phyloP scores from a whole-genome alignment of 148 eudicot genomes.

The Rhododendron griersonianum region DNA sequence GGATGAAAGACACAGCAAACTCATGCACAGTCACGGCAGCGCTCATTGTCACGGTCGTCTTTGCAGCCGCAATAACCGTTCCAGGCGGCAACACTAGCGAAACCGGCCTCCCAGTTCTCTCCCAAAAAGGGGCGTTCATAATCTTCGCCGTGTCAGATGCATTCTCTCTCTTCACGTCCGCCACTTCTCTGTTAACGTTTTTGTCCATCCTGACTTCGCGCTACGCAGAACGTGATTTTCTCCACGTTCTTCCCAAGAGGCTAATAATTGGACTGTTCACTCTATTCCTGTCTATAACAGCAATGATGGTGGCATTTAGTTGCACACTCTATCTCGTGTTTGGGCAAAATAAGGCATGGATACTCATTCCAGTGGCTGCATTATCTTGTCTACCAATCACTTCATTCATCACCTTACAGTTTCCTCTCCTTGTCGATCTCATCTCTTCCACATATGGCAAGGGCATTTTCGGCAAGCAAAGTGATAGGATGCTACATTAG shows the following conservation, averaged over 20 bases:
- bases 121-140: background rate
- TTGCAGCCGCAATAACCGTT: background rate
- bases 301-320: background rate
- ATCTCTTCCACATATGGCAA: background rate
- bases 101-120: background rate
- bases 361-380: background rate
- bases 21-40: background rate
- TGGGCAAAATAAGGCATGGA: background rate
- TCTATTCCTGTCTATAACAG: background rate
- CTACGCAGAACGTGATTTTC: background rate
- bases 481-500: background rate
- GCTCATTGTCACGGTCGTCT: background rate
- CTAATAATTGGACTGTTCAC: background rate
- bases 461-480: background rate
- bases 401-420: background rate
- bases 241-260: background rate
- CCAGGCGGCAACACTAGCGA: background rate
- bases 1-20: slow-evolving; percentile 5
- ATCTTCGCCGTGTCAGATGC: background rate
- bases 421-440: background rate
- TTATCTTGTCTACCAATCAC: background rate
- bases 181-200: background rate
- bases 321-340: background rate
- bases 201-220: background rate
- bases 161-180: background rate